phyloP scores from a whole-genome alignment of 306 rosid genomes.

The Lablab purpureus region DNA sequence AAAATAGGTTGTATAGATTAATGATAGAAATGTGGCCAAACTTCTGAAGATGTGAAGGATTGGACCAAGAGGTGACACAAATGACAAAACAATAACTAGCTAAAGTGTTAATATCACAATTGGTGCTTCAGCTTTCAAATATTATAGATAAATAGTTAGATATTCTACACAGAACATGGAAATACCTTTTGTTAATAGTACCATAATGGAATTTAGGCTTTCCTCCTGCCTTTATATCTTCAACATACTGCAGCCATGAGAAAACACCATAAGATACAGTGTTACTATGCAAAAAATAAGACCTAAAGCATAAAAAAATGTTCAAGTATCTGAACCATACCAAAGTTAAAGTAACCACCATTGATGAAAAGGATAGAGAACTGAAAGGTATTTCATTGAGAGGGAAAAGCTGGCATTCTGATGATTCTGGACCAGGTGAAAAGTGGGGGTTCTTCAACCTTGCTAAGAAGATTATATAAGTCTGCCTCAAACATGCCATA shows the following conservation, averaged over 20 bases:
- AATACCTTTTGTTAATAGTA: slow-evolving; percentile 77
- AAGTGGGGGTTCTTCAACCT: slow-evolving; percentile 74
- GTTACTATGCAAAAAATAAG: slow-evolving; percentile 1
- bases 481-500: slow-evolving; percentile 57
- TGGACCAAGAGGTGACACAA: no score
- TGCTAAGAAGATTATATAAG: slow-evolving; percentile 74
- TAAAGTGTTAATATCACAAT: no score
- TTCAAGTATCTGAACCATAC: slow-evolving; percentile 48
- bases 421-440: slow-evolving; percentile 86
- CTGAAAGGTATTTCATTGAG: slow-evolving; percentile 71
- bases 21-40: no score
- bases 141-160: no score
- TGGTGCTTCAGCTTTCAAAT: no score
- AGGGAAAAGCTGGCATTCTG: slow-evolving; percentile 73
- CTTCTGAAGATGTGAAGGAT: no score
- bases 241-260: slow-evolving; percentile 63
- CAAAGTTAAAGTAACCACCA: slow-evolving; percentile 81
- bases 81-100: no score
- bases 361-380: slow-evolving; percentile 82
- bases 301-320: not conserved
- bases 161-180: not conserved
- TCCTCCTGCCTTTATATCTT: slow-evolving; percentile 80
- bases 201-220: slow-evolving; percentile 72
- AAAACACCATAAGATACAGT: slow-evolving; percentile 20
- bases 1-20: no score